Percentiles rank a stretch among this genome's conserved stretches.
Evolutionary conservation across 2,329 filamentous ascomycete species (phyloP).

Genomic region (Escovopsis sp.): DNA sequence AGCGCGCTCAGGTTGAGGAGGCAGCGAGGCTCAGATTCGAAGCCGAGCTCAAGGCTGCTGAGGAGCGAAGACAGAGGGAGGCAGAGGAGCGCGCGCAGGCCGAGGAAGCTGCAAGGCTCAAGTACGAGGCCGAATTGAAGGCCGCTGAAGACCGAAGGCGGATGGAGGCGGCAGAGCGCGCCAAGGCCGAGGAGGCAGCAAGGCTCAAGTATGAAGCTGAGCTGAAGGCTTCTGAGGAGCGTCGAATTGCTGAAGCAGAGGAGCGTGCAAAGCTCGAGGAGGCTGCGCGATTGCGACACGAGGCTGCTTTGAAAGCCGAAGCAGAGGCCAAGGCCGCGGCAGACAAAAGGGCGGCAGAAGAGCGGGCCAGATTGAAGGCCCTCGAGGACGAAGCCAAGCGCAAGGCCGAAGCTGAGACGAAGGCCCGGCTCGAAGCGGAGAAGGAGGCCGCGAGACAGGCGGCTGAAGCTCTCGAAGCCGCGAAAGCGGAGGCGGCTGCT

Average conservation of each 20-base stretch:
- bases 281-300: slow-evolving; percentile 26
- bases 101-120: slow-evolving; percentile 31
- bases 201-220: slow-evolving; percentile 25
- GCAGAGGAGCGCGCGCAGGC: slow-evolving; percentile 26
- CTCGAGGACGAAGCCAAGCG: slow-evolving; percentile 24
- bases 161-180: slow-evolving; percentile 23
- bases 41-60: slow-evolving; percentile 26
- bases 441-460: slow-evolving; percentile 26
- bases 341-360: slow-evolving; percentile 26
- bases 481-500: slow-evolving; percentile 45
- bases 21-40: slow-evolving; percentile 24
- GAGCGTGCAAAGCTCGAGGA: slow-evolving; percentile 30
- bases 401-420: slow-evolving; percentile 24
- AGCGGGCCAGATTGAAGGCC: slow-evolving; percentile 24
- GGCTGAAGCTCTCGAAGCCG: slow-evolving; percentile 28
- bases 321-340: slow-evolving; percentile 28
- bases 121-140: slow-evolving; percentile 27
- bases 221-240: slow-evolving; percentile 27
- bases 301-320: slow-evolving; percentile 28
- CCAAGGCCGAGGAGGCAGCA: slow-evolving; percentile 26
- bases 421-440: slow-evolving; percentile 25
- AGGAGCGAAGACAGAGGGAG: slow-evolving; percentile 25
- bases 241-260: slow-evolving; percentile 23
- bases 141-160: slow-evolving; percentile 23
- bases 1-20: slow-evolving; percentile 23